Base-by-base conservation (phyloP, 2,329 filamentous ascomycete genomes). In the Cladosporium phlei region DNA sequence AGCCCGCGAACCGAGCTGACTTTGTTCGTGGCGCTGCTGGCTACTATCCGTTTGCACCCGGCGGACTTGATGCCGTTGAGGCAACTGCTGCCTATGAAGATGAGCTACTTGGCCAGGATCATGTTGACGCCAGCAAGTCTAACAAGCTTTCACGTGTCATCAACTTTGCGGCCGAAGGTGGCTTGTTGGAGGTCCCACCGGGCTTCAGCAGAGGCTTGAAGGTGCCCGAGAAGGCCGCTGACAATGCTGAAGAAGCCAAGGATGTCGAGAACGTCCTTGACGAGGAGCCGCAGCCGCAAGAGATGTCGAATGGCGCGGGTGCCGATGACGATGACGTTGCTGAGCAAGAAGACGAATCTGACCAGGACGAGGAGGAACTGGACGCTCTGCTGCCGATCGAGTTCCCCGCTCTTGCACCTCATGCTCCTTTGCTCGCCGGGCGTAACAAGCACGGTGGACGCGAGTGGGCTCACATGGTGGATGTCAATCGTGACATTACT, bases 381-480 rank as follows among this genome's bases (percentile, higher is more conserved):
- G 93, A 98, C 62, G 82, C 86, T 34, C 75, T 98, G 5, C 68
- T 98, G 1, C 93, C 93, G 0, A 80, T 95, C 20, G 93, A 98
- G 61, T 98, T 96, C 59, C 90, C 93, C 1, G 86, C 94, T 10
- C 67, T 98, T 5, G 87, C 94, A 55, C 88, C 93, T 8, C 86
- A 85, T 61, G 83, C 83, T n/a, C 77, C 81, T 17, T 78, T 96
- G 22, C 78, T 85, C 16, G 73, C 84, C 42, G 83, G 86, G 7
- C 80, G 82, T 50, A 75, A 82, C 51, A 86, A 83, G 60, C 86
- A 85, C 59, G 81, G 81, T 29, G 86, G 86, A 5, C 84, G 80
- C 58, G 88, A 97, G 69, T 98, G 93, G 91, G 93, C 93, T 42
- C 93, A 98, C 68, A 95, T 98, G 82, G 91, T 98, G 2, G 91